Evolutionary conservation across 2,329 filamentous ascomycete species (phyloP), one percentile per base, ranked within the genome.

Genomic region (Fusarium setosum): DNA sequence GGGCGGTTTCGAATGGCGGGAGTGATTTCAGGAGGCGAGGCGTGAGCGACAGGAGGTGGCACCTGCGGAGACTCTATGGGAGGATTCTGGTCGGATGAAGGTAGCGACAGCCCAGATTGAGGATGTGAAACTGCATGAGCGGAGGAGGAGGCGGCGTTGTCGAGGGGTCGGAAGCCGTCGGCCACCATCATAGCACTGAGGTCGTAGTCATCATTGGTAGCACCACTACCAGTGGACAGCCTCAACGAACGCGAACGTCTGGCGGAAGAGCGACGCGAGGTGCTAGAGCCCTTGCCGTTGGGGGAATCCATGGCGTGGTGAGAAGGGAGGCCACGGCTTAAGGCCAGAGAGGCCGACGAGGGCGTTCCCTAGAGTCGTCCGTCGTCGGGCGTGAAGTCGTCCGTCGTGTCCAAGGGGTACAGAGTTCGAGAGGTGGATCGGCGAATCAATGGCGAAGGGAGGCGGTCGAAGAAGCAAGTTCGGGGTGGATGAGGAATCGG

Each of bases 151-250:
- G 57, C 31, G 12, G 50, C 38, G 31, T 74, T 57, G 8, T 68
- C 65, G n/a, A 57, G 73, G 18, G 83, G 83, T 57, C 83, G 78
- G 67, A 84, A 86, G 50, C 84, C 84, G 69, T 86, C 84, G 15
- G 85, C 82, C 56, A 88, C 81, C 49, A 81, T 80, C 75, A 84
- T 79, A 24, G 81, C 83, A 47, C 77, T 77, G 71, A 86, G 69
- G 65, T 83, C 82, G 59, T 84, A 86, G 31, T 85, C 82, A 62
- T 82, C 79, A 51, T 82, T 78, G 41, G 57, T 56, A 26, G 69
- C 65, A 54, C 74, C 66, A 66, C 48, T 62, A 44, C 59, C 61
- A 45, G 66, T 65, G 15, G 80, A 81, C 49, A 77, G 62, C 65
- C 79, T 78, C 51, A 76, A 74, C 29, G 84, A 83, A 29, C 73